Base-by-base conservation (phyloP, 352 stramenopile species). In the Peronospora belbahrii region DNA sequence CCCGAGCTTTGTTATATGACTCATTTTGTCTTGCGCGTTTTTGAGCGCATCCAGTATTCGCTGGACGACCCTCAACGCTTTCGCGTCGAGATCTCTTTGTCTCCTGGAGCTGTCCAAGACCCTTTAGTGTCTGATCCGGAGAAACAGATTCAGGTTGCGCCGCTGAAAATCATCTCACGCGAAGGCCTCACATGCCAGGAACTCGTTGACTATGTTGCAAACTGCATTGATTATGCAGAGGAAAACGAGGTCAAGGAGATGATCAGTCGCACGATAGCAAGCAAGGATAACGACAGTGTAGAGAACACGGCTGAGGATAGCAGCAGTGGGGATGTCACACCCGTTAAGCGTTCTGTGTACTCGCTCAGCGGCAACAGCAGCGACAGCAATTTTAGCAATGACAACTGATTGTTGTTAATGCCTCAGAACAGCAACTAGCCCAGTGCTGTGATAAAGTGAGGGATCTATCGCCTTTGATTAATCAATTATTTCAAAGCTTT, bases 1-100 rank as follows among this genome's bases (percentile, higher is more conserved):
- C 90, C 87, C 2, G 96, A 99, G 63, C 72, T 99, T 6, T 98
- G 95, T 69, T 99, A 99, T 71, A 90, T 99, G 52, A 99, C 96
- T 14, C 97, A 99, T 56, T 97, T 99, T 52, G 92, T 99, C 1
- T 92, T 99, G 27, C 89, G 97, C 22, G 77, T 99, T 20, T 99
- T 99, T 56, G 97, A 99, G 77, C 85, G 77, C 22, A 79, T 85
- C 36, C 72, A 85, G 51, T 85, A 71, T 47, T 58, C 72, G 2
- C 44, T 67, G 8, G 62, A 70, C 22, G 74, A 94, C 28, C 77
- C 79, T 45, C 68, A 85, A 47, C 77, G 82, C 7, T 94, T 90
- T 62, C 77, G 82, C 4, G 57, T 94, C 19, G 82, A 94, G 61
- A 83, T 94, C 30, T 86, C 82, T n/a, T 70, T 94, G 9, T 91